Conservation (phyloP, 2,329 filamentous ascomycete species). For the Fusarium sp. region DNA sequence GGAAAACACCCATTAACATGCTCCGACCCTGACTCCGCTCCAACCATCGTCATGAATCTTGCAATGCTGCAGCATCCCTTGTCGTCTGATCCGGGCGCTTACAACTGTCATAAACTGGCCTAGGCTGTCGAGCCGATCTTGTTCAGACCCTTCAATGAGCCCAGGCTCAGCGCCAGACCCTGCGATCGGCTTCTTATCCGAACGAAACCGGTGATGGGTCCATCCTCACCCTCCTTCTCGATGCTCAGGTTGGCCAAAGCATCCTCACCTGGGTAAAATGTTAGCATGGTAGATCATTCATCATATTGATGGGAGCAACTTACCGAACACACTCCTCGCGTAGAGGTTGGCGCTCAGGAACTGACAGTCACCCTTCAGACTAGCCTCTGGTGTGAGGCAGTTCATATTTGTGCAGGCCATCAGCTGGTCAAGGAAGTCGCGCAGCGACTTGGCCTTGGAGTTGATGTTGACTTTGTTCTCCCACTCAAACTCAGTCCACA, state of each 20-base stretch:
- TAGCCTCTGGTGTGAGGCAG: conserved; percentile 94
- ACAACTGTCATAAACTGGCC: conserved; percentile 18
- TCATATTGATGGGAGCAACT: conserved; percentile 51
- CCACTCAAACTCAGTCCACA: conserved; percentile 99
- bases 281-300: conserved; percentile 36
- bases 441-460: conserved; percentile 89
- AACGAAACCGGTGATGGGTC: conserved; percentile 95
- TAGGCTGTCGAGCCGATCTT: conserved; percentile 66
- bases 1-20: conserved; percentile 47
- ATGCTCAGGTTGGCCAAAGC: conserved; percentile 96
- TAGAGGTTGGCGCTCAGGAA: conserved; percentile 98
- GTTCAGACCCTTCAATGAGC: conserved; percentile 92
- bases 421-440: conserved; percentile 90
- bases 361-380: conserved; percentile 95
- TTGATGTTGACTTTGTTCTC: conserved; percentile 99
- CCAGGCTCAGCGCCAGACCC: conserved; percentile 90
- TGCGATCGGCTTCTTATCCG: conserved; percentile 97
- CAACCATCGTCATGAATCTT: conserved; percentile 44
- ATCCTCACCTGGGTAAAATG: conserved; percentile 79
- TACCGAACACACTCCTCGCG: conserved; percentile 97
- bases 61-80: conserved; percentile 35
- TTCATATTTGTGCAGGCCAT: conserved; percentile 99
- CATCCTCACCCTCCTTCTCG: conserved; percentile 94
- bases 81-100: conserved; percentile 23
- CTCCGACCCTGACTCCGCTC: conserved; percentile 46